Evolutionary conservation across 352 stramenopile species (phyloP), one percentile per base, ranked within the genome.

Genomic region (Pythium pyrilobum): DNA sequence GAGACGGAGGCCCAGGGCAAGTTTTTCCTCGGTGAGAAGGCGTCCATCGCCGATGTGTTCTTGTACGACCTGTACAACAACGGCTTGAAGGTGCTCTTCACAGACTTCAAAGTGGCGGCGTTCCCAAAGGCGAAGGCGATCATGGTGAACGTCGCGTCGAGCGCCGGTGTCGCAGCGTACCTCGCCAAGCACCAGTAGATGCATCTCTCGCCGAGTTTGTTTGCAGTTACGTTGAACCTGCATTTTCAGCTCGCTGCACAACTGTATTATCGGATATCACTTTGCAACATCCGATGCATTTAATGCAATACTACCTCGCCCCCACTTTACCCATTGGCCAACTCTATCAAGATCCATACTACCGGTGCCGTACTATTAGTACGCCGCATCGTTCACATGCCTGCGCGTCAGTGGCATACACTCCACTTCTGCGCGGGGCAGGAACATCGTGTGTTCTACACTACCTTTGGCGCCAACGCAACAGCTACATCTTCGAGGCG

Each of bases 11-110:
- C 81, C 15, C 18, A 56, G 23, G 74, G 72, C 27, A 63, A 66
- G 45, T 89, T 77, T 61, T 77, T 87, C 41, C 42, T 81, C 15
- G 72, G 74, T 24, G 58, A 72, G 10, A 56, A 80, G 58, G 20
- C 64, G 54, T 59, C 24, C 33, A 24, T 76, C 63, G 62, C 73
- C 1, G 80, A 90, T 48, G n/a, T 90, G 15, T 67, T 73, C 10
- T 43, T 84, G 8, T 80, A 81, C 21, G 70, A 87, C 42, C 3
- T 84, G n/a, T 52, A 69, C 21, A 59, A 54, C 21, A 87, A 87
- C 61, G 59, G 37, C 23, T 50, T 87, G 6, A 55, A 34, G 16
- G 51, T 52, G 1, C 58, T 51, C 24, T 76, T 76, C 34, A 41
- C 42, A n/a, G 60, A 38, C 0, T 77, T 82, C 23, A 65, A 56